These are phyloP conservation scores for Aspergillus hancockii DNA, from an alignment of 495 filamentous ascomycete genomes.

Conservation along the genomic window DNA sequence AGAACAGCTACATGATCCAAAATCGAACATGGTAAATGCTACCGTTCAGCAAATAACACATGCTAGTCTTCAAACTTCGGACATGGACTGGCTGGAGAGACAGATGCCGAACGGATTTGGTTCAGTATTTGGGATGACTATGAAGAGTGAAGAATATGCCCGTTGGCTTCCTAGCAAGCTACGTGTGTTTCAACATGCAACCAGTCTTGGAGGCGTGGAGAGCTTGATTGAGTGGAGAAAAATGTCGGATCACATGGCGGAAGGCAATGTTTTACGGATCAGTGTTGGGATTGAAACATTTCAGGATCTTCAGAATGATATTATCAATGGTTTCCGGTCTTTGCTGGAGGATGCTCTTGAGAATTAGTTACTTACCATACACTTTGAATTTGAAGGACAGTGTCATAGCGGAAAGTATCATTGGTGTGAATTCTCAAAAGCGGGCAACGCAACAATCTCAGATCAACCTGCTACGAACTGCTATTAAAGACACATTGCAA, in stretches of 20 bases:
- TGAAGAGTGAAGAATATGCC: slow-evolving; percentile 62
- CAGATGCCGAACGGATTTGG: slow-evolving; percentile 95
- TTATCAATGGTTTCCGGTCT: slow-evolving; percentile 74
- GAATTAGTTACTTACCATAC: too few species aligned
- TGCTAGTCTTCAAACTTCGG: slow-evolving; percentile 69
- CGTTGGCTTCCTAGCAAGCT: slow-evolving; percentile 72
- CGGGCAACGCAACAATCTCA: too few species aligned
- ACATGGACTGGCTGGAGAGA: slow-evolving; percentile 68
- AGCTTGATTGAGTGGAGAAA: slow-evolving; percentile 71
- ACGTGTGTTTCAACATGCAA: slow-evolving; percentile 88
- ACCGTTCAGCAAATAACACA: slow-evolving; percentile 66
- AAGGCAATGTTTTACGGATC: slow-evolving; percentile 72
- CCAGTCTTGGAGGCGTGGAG: slow-evolving; percentile 92
- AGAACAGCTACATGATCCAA: slow-evolving; percentile 37
- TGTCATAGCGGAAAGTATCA: too few species aligned
- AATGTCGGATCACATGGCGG: slow-evolving; percentile 77
- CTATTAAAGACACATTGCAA: too few species aligned
- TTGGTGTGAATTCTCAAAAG: too few species aligned
- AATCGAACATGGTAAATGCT: slow-evolving; percentile 42
- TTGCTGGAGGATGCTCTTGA: too few species aligned
- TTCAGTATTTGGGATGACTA: slow-evolving; percentile 77
- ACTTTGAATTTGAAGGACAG: too few species aligned
- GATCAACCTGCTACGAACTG: too few species aligned
- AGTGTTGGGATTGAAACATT: slow-evolving; percentile 86
- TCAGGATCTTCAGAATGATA: slow-evolving; percentile 79